Evolutionary conservation across 2,329 filamentous ascomycete species (phyloP), one percentile per base, ranked within the genome.

Genomic region (Tympanopsis confertula): DNA sequence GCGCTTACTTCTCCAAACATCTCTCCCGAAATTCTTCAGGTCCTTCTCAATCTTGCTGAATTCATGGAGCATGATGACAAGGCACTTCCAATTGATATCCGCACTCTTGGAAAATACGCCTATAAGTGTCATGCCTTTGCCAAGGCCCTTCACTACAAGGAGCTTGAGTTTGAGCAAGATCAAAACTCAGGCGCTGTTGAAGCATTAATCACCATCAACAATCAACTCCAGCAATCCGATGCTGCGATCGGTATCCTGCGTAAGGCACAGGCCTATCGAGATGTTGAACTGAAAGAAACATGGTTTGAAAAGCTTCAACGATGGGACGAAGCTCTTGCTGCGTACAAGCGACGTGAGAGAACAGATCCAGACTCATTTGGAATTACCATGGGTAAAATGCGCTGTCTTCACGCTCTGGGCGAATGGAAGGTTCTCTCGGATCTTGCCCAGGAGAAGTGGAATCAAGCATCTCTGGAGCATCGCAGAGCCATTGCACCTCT

Each of bases 21-120:
- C 12, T 89, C 91, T 0, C 91, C 93, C 0, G 93, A 99, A 57
- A 82, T 99, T 46, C 68, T 98, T 5, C 89, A 94, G 42, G 82
- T 95, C 36, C 68, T 99, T 19, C 75, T 99, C 36, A 98, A 98
- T 52, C 71, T 99, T 37, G 91, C 91, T 17, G 91, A 99, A 55
- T 99, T 98, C 57, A 99, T 99, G 91, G 91, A 99, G 55, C 91
- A 98, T 52, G 93, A 98, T 50, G 91, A 99, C 57, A 98, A 98
- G 58, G 89, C 93, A 13, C 66, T 99, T 38, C 91, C 91, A 2
- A 98, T 99, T 44, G 93, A 99, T 53, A 95, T 99, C 45, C 73
- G 91, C 36, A 87, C 91, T 7, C 71, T 98, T 10, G 93, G 93
- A 20, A 83, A 89, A 53, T 94, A 96, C 56, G 91, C 91, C 36